Percentiles rank a stretch among this genome's conserved stretches.
Evolutionary conservation across 1,284 basidiomycete genomes (phyloP).

Genomic region (Ustilago loliicola): DNA sequence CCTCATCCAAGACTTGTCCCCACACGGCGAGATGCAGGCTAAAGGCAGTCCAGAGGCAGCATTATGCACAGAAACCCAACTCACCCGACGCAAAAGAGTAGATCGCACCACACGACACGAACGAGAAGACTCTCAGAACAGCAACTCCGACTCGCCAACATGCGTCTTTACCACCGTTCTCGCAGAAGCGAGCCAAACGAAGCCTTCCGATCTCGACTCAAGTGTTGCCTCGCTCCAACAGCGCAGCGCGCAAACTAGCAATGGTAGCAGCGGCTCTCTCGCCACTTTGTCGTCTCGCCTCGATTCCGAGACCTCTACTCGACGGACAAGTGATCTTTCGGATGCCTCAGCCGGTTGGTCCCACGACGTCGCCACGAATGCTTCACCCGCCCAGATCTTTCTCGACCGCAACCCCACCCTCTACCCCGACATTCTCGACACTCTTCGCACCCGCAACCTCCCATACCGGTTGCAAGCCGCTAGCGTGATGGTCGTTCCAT

Average conservation of each 20-base stretch:
- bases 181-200: background rate
- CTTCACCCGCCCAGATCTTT: constrained; percentile 15
- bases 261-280: constrained; percentile 5
- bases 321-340: constrained; percentile 23
- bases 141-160: background rate
- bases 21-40: background rate
- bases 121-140: constrained; percentile 4
- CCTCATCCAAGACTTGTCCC: background rate
- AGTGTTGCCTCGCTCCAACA: background rate
- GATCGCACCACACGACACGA: background rate
- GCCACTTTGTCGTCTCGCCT: background rate
- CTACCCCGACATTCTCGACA: constrained; percentile 35
- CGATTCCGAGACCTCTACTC: constrained; percentile 8
- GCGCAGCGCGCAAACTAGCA: background rate
- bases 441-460: constrained; percentile 21
- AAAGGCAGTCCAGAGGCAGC: background rate
- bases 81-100: constrained; percentile 18
- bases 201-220: background rate
- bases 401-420: constrained; percentile 33
- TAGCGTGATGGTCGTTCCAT: background rate
- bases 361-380: background rate
- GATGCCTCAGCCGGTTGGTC: constrained; percentile 5
- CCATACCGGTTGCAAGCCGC: constrained; percentile 29
- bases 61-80: background rate
- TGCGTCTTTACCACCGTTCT: background rate